These are phyloP conservation scores for Pyrenophora graminea DNA, from an alignment of 2,329 filamentous ascomycete species.

Conservation along the genomic window DNA sequence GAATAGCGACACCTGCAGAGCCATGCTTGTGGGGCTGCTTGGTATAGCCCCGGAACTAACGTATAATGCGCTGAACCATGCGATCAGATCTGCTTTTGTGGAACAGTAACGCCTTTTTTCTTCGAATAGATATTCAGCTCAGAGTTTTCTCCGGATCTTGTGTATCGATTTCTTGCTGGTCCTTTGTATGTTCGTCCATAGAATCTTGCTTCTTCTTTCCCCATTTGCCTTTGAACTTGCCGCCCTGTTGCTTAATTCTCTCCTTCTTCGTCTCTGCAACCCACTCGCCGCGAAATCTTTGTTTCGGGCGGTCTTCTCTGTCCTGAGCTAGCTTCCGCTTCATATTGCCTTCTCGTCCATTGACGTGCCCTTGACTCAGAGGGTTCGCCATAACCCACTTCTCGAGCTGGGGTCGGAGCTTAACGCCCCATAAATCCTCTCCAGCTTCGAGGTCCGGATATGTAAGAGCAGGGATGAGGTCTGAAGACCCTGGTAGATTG, in stretches of 20 bases:
- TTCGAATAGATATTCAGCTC: too few species aligned
- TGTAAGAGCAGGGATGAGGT: conserved; percentile 20
- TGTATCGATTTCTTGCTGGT: too few species aligned
- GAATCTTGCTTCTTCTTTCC: conserved; percentile 13
- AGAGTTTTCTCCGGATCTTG: too few species aligned
- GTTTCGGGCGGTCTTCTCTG: conserved; percentile 18
- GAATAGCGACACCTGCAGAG: too few species aligned
- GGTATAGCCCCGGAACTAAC: too few species aligned
- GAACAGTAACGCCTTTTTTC: too few species aligned
- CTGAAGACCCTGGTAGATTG: conserved; percentile 4
- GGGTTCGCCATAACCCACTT: conserved; percentile 32
- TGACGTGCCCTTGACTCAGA: conserved; percentile 16
- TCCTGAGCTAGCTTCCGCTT: conserved; percentile 18
- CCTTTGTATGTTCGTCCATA: too few species aligned
- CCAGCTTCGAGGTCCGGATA: conserved; percentile 29
- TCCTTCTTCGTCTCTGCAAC: conserved; percentile 33
- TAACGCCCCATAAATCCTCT: conserved; percentile 29
- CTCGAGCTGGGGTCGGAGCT: conserved; percentile 26
- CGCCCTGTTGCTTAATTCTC: conserved; percentile 37
- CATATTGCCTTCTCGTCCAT: conserved; percentile 24
- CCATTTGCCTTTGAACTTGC: conserved; percentile 34
- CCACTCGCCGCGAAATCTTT: conserved; percentile 38
- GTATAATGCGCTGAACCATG: too few species aligned
- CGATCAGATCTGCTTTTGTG: too few species aligned
- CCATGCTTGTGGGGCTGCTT: too few species aligned